Evolutionary conservation across 2,329 filamentous ascomycete species (phyloP), one percentile per base, ranked within the genome.

Genomic region (Chaetomium sp.): DNA sequence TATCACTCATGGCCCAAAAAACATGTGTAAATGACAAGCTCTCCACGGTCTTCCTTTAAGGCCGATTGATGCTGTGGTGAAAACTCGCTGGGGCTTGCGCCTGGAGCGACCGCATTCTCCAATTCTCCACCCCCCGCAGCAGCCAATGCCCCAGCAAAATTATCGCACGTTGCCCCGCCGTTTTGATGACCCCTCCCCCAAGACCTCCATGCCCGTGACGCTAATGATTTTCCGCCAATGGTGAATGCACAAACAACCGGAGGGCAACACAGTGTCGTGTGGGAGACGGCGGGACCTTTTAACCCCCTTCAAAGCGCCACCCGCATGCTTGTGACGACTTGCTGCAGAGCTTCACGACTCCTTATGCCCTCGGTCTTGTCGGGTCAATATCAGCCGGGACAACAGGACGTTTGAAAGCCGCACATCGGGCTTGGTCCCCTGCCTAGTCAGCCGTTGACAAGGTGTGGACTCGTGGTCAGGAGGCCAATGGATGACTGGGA

Each of bases 221-320:
- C 40, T 44, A 27, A 6, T 47, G 47, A 59, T 59, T 59, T 59
- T 59, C 57, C 57, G 53, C 57, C 57, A 59, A 59, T 59, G 46
- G 46, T 49, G 40, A 1, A n/a, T 6, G 48, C 38, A 11, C 19
- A n/a, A 35, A 11, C 32, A 8, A 19, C 9, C n/a, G 41, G 43
- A 10, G 11, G 27, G n/a, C 8, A n/a, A 27, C 11, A 37, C n/a
- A 19, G 6, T 38, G 33, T 27, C n/a, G n/a, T n/a, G n/a, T n/a
- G n/a, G n/a, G n/a, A n/a, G n/a, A n/a, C n/a, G n/a, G n/a, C n/a
- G n/a, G n/a, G n/a, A n/a, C n/a, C n/a, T n/a, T n/a, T n/a, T n/a
- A n/a, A n/a, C n/a, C n/a, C n/a, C n/a, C n/a, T n/a, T n/a, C n/a
- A n/a, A n/a, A n/a, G n/a, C n/a, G n/a, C n/a, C n/a, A n/a, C n/a